Evolutionary conservation across 345 rosid species (phyloP).

Genomic region (Eucalyptus pauciflora): DNA sequence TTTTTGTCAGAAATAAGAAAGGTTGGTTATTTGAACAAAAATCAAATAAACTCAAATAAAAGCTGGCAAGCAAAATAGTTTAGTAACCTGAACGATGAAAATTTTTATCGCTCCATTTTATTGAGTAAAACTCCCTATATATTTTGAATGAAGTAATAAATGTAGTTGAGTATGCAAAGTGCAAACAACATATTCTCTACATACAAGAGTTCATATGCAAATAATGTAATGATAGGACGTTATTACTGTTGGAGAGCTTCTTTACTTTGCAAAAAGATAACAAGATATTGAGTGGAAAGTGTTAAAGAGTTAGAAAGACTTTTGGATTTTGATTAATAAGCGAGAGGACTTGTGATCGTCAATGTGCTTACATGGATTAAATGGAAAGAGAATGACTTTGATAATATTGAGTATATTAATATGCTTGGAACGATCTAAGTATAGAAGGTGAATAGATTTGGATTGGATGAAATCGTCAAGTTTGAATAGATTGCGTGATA

Average conservation of each 20-base stretch:
- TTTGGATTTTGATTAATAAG: not conserved
- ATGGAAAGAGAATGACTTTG: not conserved
- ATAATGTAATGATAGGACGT: not conserved
- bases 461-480: not conserved
- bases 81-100: not conserved
- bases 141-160: not conserved
- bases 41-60: not conserved
- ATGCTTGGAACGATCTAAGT: not conserved
- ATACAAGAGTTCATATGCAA: not conserved
- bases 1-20: not conserved
- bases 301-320: not conserved
- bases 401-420: not conserved
- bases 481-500: accelerated
- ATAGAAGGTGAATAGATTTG: accelerated
- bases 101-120: not conserved
- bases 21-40: not conserved
- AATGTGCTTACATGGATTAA: not conserved
- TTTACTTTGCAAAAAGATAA: not conserved
- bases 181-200: not conserved
- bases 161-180: not conserved
- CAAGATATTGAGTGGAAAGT: not conserved
- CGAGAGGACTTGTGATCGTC: not conserved
- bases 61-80: not conserved
- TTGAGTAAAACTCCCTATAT: not conserved
- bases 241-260: not conserved